Evolutionary conservation across 129 eudicot genomes (phyloP).

Genomic region (Flaveria linearis): DNA sequence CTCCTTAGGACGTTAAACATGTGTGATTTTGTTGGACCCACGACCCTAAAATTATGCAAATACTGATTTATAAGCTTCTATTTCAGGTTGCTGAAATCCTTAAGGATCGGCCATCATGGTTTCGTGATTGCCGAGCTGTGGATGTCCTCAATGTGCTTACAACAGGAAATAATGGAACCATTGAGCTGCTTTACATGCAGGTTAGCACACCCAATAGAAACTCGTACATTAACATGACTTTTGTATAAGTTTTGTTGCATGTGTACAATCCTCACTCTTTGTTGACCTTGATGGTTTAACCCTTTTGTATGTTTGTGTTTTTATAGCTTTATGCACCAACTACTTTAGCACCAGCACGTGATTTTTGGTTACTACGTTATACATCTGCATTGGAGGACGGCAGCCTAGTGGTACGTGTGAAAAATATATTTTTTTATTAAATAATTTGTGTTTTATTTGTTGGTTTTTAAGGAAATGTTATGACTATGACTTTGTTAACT

Average conservation of each 20-base stretch:
- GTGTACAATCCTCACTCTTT: neutral
- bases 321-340: conserved; percentile 85
- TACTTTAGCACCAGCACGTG: conserved; percentile 92
- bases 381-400: conserved; percentile 86
- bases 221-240: neutral
- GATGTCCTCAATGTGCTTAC: conserved; percentile 74
- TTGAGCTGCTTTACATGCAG: conserved; percentile 92
- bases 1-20: neutral
- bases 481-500: conserved; percentile 22
- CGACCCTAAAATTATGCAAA: neutral
- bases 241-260: neutral
- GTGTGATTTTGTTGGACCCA: conserved; percentile 16
- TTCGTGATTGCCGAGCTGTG: conserved; percentile 89
- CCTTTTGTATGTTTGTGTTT: conserved; percentile 8
- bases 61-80: neutral
- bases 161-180: conserved; percentile 91
- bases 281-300: conserved; percentile 28
- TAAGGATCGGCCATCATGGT: conserved; percentile 94
- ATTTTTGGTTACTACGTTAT: conserved; percentile 86
- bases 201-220: conserved; percentile 31
- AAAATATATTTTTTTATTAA: neutral
- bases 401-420: conserved; percentile 75
- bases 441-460: neutral
- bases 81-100: conserved; percentile 86
- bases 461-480: conserved; percentile 21